Evolutionary conservation across 2,329 filamentous ascomycete species (phyloP), one percentile per base, ranked within the genome.

Genomic region (Fusarium sp.): DNA sequence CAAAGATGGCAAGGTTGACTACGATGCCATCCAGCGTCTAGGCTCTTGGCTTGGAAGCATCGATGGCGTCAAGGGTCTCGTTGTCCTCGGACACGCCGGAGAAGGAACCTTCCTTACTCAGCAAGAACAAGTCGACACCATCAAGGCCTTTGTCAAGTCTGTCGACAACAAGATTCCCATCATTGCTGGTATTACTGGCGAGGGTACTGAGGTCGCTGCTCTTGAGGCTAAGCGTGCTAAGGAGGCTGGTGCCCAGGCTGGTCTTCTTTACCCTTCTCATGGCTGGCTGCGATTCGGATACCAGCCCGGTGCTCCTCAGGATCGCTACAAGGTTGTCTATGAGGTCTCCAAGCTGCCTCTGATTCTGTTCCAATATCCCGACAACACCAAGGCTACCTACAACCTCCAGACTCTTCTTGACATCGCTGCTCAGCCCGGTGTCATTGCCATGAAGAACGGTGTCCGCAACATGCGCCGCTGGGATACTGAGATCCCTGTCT

Each of bases 371-470:
- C 84, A 86, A 73, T 86, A 86, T 53, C 84, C 84, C 16, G 84
- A 87, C 75, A 82, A 81, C 75, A 86, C 84, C 20, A 86, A 86
- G 74, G 84, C 84, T 6, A 85, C 82, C 2, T 86, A 86, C 73
- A 84, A 76, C 66, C 78, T 87, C 24, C 80, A 86, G 66, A 87
- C 84, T 1, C 81, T 86, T 67, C 81, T 87, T 4, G 84, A 87
- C 53, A 86, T 86, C 56, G 79, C 84, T 4, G 85, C 84, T 10
- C 83, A 80, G 34, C 85, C 84, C 3, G 84, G 85, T 29, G 84
- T 85, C 8, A 85, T 87, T 47, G 85, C 85, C 18, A 87, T 87
- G 84, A 87, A 87, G 80, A 87, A 86, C 65, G 85, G 85, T 22
- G 85, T 87, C 12, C 82, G 85, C 56, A 86, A 87, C 75, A 86